Base-by-base conservation (phyloP, 202 grass and related monocot genomes). In the Digitaria exilis region DNA sequence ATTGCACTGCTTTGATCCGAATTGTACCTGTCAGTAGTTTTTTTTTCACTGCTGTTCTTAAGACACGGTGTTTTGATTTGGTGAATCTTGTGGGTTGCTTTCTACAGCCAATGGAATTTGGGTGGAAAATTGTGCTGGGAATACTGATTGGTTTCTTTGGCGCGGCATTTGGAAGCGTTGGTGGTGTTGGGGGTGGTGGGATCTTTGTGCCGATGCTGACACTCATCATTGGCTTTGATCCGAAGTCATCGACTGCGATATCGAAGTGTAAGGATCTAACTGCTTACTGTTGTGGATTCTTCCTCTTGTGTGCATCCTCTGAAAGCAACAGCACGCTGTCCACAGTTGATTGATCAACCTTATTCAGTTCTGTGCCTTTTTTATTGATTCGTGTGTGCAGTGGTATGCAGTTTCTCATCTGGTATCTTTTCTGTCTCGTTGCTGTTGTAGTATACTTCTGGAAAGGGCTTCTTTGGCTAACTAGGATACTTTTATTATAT, bases 171-270 rank as follows among this genome's bases (percentile, higher is more conserved):
- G 96, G 96, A 30, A 98, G 96, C 5, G 96, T 94, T 1, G 93
- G 93, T 2, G 93, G 93, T 0, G 91, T 98, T 46, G 96, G 96
- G 5, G 96, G 91, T 0, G 93, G 93, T 13, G 91, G 93, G 10
- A 96, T 95, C 70, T 98, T 91, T 39, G 91, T 96, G 39, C 89
- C 96, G 35, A 93, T 98, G 96, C 85, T 98, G 56, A 92, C 91
- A 24, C 89, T 96, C 64, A 98, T 98, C 13, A 87, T 96, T 18
- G 91, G 91, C 6, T 98, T 98, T 76, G 96, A 95, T 88, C 80
- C 93, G 0, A 98, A 96, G 69, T 96, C 96, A 2, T 87, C 96
- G 1, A 90, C 91, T 22, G 89, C 96, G 0, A 92, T 98, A 59
- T 98, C 96, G 1, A 98, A 98, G 80, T 98, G 96, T 95, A 85